Conservation (phyloP, 768 basidiomycete species). For the Pisolithus sp. region DNA sequence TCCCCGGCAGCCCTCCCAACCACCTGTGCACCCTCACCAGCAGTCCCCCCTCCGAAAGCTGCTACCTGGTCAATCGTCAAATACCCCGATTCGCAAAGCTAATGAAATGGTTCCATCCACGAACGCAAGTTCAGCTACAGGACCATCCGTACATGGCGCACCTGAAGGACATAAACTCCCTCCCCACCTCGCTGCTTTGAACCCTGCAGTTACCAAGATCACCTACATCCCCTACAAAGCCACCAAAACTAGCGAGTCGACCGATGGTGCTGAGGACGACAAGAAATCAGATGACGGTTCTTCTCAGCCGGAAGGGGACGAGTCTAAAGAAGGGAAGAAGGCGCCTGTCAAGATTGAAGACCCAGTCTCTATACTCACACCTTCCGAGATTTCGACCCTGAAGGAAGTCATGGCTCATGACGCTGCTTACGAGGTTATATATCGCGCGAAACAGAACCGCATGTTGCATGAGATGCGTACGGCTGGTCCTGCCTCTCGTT, state of each 20-base stretch:
- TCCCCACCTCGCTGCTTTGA: conserved; percentile 27
- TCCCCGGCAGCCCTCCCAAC: conserved; percentile 19
- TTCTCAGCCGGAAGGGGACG: conserved; percentile 11
- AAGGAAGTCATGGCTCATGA: conserved; percentile 34
- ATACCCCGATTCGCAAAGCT: conserved; percentile 15
- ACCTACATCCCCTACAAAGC: conserved; percentile 22
- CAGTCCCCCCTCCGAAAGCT: conserved; percentile 21
- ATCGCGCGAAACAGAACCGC: conserved; percentile 44
- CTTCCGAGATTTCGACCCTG: conserved; percentile 29
- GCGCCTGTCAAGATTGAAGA: conserved; percentile 16
- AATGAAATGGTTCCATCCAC: conserved; percentile 13
- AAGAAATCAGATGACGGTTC: conserved; percentile 14
- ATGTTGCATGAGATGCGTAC: conserved; percentile 44
- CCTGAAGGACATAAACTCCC: conserved; percentile 27
- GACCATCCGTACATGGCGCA: conserved; percentile 20
- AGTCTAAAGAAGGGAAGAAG: conserved; percentile 8
- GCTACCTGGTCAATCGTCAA: conserved; percentile 15
- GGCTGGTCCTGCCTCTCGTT: conserved; percentile 36
- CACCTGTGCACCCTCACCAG: conserved; percentile 15
- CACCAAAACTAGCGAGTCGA: conserved; percentile 12
- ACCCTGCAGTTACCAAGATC: conserved; percentile 27
- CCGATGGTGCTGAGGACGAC: conserved; percentile 19
- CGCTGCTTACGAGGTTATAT: conserved; percentile 40
- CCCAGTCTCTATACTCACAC: conserved; percentile 20
- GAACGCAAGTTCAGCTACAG: conserved; percentile 10